A percentile compares a stretch with the other conserved stretches of the same genome.
Conservation (phyloP, 2,329 filamentous ascomycete genomes). For the Diplodia corticola region DNA sequence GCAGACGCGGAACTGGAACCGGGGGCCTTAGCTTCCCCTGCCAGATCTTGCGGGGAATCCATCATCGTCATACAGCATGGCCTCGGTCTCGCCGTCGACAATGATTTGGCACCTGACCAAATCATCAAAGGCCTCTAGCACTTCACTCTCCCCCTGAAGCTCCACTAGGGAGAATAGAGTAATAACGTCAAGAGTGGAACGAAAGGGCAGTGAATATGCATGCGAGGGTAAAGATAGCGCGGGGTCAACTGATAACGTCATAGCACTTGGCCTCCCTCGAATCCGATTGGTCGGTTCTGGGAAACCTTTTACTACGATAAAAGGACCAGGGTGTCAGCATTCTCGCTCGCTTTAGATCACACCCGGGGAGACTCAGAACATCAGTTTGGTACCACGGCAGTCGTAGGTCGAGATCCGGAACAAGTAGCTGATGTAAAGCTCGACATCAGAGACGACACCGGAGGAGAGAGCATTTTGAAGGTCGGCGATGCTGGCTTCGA, state of each 20-base stretch:
- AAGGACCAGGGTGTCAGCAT: too few relatives aligned
- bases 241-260: too few relatives aligned
- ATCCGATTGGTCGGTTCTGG: too few relatives aligned
- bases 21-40: not conserved
- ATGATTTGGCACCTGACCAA: not conserved
- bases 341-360: too few relatives aligned
- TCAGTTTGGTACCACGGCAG: constrained; percentile 42
- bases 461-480: constrained; percentile 46
- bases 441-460: constrained; percentile 46
- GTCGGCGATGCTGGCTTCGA: constrained; percentile 52
- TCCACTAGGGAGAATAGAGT: too few relatives aligned
- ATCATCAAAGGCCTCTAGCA: not conserved
- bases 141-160: too few relatives aligned
- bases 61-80: not conserved
- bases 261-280: too few relatives aligned
- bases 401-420: constrained; percentile 52
- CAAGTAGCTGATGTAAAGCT: constrained; percentile 49
- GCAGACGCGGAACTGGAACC: constrained; percentile 40
- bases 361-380: too few relatives aligned
- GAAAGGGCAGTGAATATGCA: too few relatives aligned
- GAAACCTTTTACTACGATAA: too few relatives aligned
- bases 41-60: not conserved
- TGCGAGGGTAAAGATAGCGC: too few relatives aligned
- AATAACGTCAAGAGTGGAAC: too few relatives aligned
- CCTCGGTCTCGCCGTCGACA: not conserved